These are phyloP conservation scores for Fusarium acutatum DNA, from an alignment of 2,329 filamentous ascomycete species.

Conservation along the genomic window DNA sequence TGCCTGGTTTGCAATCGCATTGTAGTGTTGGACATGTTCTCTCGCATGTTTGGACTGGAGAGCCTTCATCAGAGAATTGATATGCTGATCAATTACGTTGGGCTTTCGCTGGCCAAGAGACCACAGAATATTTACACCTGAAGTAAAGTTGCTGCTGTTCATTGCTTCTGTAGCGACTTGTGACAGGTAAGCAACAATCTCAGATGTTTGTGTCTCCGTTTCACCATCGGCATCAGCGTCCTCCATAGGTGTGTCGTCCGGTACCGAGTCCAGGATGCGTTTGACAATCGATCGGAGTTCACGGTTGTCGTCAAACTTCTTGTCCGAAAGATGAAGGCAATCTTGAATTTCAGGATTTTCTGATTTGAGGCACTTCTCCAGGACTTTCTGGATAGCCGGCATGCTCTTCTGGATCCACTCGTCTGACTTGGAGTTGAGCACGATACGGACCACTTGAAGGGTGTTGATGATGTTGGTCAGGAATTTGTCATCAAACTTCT, in stretches of 20 bases:
- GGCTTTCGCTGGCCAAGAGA: conserved; percentile 86
- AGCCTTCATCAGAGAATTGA: conserved; percentile 88
- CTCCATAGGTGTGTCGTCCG: conserved; percentile 76
- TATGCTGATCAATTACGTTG: conserved; percentile 88
- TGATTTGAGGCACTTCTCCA: conserved; percentile 88
- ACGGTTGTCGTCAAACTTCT: conserved; percentile 73
- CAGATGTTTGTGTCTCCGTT: conserved; percentile 81
- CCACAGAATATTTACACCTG: conserved; percentile 93
- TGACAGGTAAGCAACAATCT: conserved; percentile 86
- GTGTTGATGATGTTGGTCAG: conserved; percentile 91
- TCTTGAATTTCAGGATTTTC: conserved; percentile 95
- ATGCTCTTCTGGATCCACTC: conserved; percentile 90
- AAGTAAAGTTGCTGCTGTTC: conserved; percentile 80
- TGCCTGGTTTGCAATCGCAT: conserved; percentile 63
- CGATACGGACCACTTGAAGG: conserved; percentile 88
- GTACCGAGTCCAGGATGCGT: conserved; percentile 87
- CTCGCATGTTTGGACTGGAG: conserved; percentile 91
- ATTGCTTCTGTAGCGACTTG: conserved; percentile 89
- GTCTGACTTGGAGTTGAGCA: conserved; percentile 86
- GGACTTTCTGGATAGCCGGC: conserved; percentile 80
- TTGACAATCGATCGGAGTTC: conserved; percentile 79
- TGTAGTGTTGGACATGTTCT: conserved; percentile 86
- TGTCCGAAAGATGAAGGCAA: conserved; percentile 80
- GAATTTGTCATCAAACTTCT: conserved; percentile 84
- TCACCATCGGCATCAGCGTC: conserved; percentile 86